Base-by-base conservation (phyloP, 345 rosid genomes). In the Triadica sebifera region DNA sequence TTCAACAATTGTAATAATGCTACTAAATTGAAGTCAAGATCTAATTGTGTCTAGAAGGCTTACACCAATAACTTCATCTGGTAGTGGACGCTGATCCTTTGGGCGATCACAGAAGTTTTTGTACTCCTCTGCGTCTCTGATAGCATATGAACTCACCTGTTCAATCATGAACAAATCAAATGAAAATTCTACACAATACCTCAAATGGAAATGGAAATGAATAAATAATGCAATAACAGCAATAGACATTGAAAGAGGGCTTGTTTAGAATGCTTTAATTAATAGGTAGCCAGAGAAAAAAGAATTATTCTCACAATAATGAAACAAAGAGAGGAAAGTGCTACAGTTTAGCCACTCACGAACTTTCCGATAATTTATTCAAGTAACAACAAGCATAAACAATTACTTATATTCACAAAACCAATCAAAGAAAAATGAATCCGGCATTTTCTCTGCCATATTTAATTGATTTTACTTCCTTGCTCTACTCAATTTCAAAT, bases 61-160 rank as follows among this genome's bases (percentile, higher is more conserved):
- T 84, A 89, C 98, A 83, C 91, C 88, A 62, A 94, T 87, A 80
- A 88, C 92, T 86, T 94, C 98, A 69, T 91, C 98, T 53, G 97
- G 94, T 52, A 82, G 85, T 0, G 92, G 97, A 9, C 96, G 91
- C 79, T 94, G 98, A 70, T 90, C 96, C 81, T 80, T 94, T 6
- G 94, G 79, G 4, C 93, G 89, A 81, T 93, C 96, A 73, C 97
- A 93, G 81, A 90, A 93, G 55, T 93, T 93, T 81, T 83, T 93
- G 71, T 93, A 91, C 81, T 93, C 96, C 69, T 90, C 97, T 45
- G 87, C 88, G 73, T 93, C 97, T 81, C 98, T 88, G 66, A 91
- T 88, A 12, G 92, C 97, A 74, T 85, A 89, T 10, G 97, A 77
- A 75, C 93, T 86, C 41, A 91, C 84, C 97, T 91, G 84, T 41